These are phyloP conservation scores for Astragalus membranaceus DNA, from an alignment of 306 rosid species.

Conservation along the genomic window DNA sequence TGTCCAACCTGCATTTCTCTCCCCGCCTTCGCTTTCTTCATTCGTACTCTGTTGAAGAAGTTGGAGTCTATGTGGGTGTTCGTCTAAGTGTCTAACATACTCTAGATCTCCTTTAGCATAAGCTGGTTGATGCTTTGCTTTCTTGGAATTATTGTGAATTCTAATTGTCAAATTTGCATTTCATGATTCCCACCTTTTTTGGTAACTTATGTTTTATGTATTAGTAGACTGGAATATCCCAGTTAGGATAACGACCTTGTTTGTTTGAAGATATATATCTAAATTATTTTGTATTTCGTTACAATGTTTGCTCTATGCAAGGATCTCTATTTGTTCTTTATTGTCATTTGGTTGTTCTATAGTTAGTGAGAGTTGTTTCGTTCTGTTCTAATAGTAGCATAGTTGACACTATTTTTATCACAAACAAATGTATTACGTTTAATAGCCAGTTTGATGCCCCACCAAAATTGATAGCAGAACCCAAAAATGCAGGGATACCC, in stretches of 20 bases:
- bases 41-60: slow-evolving; percentile 47
- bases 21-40: slow-evolving; percentile 31
- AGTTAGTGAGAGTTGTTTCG: neutral
- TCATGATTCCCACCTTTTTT: slow-evolving; percentile 41
- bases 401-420: neutral
- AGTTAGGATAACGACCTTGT: slow-evolving; percentile 43
- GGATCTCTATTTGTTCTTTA: neutral
- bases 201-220: slow-evolving; percentile 35
- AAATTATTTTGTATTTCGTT: slow-evolving; percentile 26
- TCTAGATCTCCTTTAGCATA: slow-evolving; percentile 49
- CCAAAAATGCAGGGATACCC: too few relatives aligned
- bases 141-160: slow-evolving; percentile 53
- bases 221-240: slow-evolving; percentile 50
- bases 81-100: slow-evolving; percentile 22
- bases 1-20: slow-evolving; percentile 36
- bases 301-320: slow-evolving; percentile 7
- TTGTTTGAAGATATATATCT: slow-evolving; percentile 36
- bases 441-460: neutral
- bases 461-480: neutral
- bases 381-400: neutral
- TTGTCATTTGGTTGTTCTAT: neutral
- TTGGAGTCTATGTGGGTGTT: slow-evolving; percentile 50
- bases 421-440: neutral
- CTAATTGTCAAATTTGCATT: slow-evolving; percentile 46
- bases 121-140: slow-evolving; percentile 48